Conservation (phyloP, 2,329 filamentous ascomycete species). For the Botryosphaeria agaves region DNA sequence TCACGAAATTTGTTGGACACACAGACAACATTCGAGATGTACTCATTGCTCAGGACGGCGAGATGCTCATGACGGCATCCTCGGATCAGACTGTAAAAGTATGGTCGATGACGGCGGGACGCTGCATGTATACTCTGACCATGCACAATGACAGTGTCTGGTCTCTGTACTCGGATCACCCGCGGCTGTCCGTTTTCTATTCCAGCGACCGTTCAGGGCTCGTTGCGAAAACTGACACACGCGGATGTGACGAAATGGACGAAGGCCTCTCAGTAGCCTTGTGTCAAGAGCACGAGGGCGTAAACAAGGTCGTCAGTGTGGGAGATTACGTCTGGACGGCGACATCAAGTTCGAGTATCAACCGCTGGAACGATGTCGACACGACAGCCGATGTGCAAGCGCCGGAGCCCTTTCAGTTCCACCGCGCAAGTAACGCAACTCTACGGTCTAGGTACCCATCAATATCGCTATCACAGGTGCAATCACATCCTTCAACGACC, state of each 20-base stretch:
- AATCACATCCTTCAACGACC: constrained; percentile 3
- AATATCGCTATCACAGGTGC: too few relatives aligned
- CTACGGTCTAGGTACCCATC: constrained; percentile 23
- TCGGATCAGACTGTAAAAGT: constrained; percentile 96
- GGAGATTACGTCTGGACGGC: constrained; percentile 78
- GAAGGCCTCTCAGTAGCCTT: constrained; percentile 83
- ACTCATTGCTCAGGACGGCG: constrained; percentile 71
- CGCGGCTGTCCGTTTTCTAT: constrained; percentile 77
- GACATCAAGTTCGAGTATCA: constrained; percentile 79
- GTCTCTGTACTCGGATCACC: constrained; percentile 82
- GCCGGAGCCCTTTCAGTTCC: constrained; percentile 27
- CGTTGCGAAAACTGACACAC: constrained; percentile 90
- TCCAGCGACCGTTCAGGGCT: constrained; percentile 83
- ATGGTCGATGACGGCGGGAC: constrained; percentile 87
- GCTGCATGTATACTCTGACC: constrained; percentile 94
- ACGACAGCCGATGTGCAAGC: constrained; percentile 51
- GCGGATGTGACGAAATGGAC: constrained; percentile 59
- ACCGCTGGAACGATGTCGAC: constrained; percentile 78
- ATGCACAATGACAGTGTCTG: constrained; percentile 99
- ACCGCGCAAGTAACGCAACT: constrained; percentile 36
- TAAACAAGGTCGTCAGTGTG: constrained; percentile 45
- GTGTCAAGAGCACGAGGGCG: constrained; percentile 77
- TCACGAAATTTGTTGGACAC: constrained; percentile 94
- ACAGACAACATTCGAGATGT: constrained; percentile 89
- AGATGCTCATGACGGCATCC: constrained; percentile 84